Evolutionary conservation across 345 rosid species (phyloP), one percentile per base, ranked within the genome.

Genomic region (Pelargonium nanum): DNA sequence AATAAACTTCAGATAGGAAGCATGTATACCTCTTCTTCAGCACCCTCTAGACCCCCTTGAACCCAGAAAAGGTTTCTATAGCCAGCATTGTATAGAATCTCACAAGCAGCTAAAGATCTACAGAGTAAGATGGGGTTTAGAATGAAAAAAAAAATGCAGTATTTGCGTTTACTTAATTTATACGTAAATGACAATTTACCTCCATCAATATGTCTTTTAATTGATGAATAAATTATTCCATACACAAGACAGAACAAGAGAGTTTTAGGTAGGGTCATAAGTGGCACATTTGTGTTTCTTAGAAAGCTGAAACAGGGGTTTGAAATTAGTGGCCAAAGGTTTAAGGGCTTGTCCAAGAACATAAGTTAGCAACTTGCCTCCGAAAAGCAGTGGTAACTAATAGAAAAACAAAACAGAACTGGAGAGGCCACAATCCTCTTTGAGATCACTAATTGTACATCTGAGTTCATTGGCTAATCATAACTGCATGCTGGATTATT

Each of bases 81-180:
- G 23, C 98, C 96, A 57, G 89, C 78, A 74, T 82, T 83, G 58
- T 54, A 70, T 13, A 91, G 76, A 52, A 81, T 70, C 68, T 91
- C 98, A 24, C 95, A 91, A 56, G 98, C 96, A 75, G 95, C 98
- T 55, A 91, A 74, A 55, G 98, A 91, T 73, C 96, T 91, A 83
- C 60, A 51, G 56, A 68, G 65, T 20, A 65, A 68, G 65, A 25
- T 19, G 67, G 24, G 6, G 58, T 60, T 34, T 45, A 71, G 56
- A 26, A 24, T 56, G 53, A 30, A 6, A 30, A 6, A 6, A 30
- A 12, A 6, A 30, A n/a, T n/a, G n/a, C n/a, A n/a, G n/a, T 17
- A 40, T 40, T 40, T 40, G 15, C 16, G 48, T 40, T 9, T 40
- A 40, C 15, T 40, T 17, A 40, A 40, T 40, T 12, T 2, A 6